Conservation (phyloP, 495 filamentous ascomycete genomes). For the Penicillium steckii region DNA sequence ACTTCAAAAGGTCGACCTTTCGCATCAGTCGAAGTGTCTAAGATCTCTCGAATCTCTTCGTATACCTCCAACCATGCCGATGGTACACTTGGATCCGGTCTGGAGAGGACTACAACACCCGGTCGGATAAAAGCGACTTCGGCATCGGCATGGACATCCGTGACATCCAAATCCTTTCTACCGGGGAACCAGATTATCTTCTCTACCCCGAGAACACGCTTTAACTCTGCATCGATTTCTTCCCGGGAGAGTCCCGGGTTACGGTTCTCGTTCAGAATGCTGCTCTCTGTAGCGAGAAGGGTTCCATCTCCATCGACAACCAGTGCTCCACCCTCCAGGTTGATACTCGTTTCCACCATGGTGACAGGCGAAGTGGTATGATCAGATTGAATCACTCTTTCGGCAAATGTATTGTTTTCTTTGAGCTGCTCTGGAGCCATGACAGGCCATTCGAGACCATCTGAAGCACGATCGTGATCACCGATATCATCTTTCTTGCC, state of each 20-base stretch:
- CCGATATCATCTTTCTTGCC: conserved; percentile 19
- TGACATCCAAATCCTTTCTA: conserved; percentile 22
- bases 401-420: conserved; percentile 24
- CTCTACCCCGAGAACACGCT: conserved; percentile 22
- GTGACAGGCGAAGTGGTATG: conserved; percentile 11
- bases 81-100: conserved; percentile 8
- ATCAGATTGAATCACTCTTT: conserved; percentile 22
- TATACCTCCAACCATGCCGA: conserved; percentile 24
- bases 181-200: conserved; percentile 32
- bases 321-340: conserved; percentile 25
- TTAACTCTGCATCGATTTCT: conserved; percentile 24
- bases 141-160: conserved; percentile 27
- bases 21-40: conserved; percentile 21
- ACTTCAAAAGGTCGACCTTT: conserved; percentile 24
- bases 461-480: conserved; percentile 11
- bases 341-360: conserved; percentile 15
- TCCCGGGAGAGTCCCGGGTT: conserved; percentile 21
- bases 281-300: conserved; percentile 28
- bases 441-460: conserved; percentile 18
- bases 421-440: conserved; percentile 13
- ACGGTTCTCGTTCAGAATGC: conserved; percentile 23
- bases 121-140: conserved; percentile 26
- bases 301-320: conserved; percentile 30
- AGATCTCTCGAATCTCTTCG: conserved; percentile 17
- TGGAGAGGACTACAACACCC: conserved; percentile 22